Base-by-base conservation (phyloP, 148 eudicot genomes). In the Silene conica region DNA sequence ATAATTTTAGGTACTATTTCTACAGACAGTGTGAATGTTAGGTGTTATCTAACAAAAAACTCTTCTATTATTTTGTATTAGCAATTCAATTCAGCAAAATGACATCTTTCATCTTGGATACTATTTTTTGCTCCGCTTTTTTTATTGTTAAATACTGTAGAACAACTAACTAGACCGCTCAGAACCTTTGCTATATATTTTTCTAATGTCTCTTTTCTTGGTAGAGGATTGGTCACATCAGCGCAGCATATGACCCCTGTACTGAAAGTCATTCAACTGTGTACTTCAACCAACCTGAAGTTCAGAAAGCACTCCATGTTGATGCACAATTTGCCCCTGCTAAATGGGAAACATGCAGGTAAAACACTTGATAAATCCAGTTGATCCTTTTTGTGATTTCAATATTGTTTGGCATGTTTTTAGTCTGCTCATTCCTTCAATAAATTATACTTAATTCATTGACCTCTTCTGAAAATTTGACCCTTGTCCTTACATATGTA, bases 331-430 rank as follows among this genome's bases (percentile, higher is more conserved):
- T 75, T 22, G 85, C 93, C 76, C 89, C 96, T 69, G 77, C 78
- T 43, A 86, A 77, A 73, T 95, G 98, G 98, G 92, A 88, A 69
- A 88, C 97, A 46, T 95, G 98, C 97, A 95, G 92, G 98, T 95
- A 84, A 60, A 31, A 56, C 58, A 48, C 50, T 12, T 0, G 23
- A 18, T 54, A 70, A 46, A 26, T 71, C 25, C 21, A 69, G 73
- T 63, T 64, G 46, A 80, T 57, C 22, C 67, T 41, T 62, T 22
- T 46, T 23, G n/a, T 56, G 6, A 22, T 55, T 46, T 4, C 45
- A 41, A 66, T 25, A 6, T 67, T 14, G 20, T 73, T 73, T 74
- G 43, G 59, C 58, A 43, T 67, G 55, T 13, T 65, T 9, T 65
- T 66, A 55, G 34, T n/a, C 54, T 67, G 18, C 31, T 43, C 16